Base-by-base conservation (phyloP, 1,284 basidiomycete genomes). In the Puccinia sorghi region DNA sequence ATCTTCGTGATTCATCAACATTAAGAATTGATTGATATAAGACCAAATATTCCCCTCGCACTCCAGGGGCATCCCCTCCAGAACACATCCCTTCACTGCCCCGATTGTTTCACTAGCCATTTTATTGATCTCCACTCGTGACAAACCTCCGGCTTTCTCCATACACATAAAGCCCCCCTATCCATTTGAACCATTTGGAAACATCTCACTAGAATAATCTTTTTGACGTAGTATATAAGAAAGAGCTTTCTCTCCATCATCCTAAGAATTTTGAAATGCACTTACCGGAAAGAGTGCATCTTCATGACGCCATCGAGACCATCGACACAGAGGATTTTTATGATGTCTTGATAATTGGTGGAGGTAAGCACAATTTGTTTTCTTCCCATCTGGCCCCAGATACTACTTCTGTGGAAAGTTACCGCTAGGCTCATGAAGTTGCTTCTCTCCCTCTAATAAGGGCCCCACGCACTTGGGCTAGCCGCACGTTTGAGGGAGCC, bases 381-480 rank as follows among this genome's bases (percentile, higher is more conserved):
- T 32, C 50, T 54, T n/a, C 17, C 48, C 48, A 13, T 7, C 12
- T 37, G 25, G 25, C 46, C 32, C 50, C 13, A 4, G 25, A 56
- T 56, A 25, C 7, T 52, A 22, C 25, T 27, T 39, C 52, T 59
- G 4, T 59, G 32, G 39, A 2, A 73, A 48, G 1, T 46, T 52
- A 5, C 59, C 32, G 15, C 22, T 6, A 48, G 32, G 59, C 37
- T 74, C 20, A 37, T 41, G 32, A 27, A 27, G 27, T 37, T 52
- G 25, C 43, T 43, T 80, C 20, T 48, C 39, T 48, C 25, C 43
- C 12, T 50, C 15, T 13, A 32, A 48, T 12, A 46, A 13, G 83
- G 83, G 1, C 83, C 83, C n/a, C 82, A 83, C 72, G 78, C 80
- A 11, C 80, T 84, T 15, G 83, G 83, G 0, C 69, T 82, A 41